phyloP scores from a whole-genome alignment of 1,284 basidiomycete genomes.

The Rhodotorula sp. region DNA sequence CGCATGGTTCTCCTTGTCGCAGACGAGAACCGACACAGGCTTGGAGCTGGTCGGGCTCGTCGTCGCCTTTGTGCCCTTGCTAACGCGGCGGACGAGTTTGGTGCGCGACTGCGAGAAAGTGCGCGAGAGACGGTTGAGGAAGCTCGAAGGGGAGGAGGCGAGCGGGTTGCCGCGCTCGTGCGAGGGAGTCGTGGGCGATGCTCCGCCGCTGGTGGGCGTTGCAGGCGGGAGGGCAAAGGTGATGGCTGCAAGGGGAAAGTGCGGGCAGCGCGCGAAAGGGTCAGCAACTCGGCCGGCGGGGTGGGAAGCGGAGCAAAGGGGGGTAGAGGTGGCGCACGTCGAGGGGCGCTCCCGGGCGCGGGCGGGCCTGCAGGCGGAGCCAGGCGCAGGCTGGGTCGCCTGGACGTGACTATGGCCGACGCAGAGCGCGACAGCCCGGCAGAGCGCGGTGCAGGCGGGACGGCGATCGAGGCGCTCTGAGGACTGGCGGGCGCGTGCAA shows the following conservation, averaged over 20 bases:
- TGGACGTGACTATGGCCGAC: constrained; percentile 6
- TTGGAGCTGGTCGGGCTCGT: not conserved
- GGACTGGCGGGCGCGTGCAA: not conserved
- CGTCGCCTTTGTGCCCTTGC: constrained; percentile 7
- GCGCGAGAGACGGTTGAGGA: constrained; percentile 27
- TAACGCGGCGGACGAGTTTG: constrained; percentile 27
- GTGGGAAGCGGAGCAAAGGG: not conserved
- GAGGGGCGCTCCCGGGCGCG: not conserved
- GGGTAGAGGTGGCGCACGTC: not conserved
- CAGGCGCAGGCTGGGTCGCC: not conserved
- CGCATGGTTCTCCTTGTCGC: constrained; percentile 11
- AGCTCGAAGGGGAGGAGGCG: constrained; percentile 1
- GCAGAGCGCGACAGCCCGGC: constrained; percentile 2
- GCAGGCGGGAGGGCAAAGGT: constrained; percentile 21
- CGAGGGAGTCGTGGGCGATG: not conserved
- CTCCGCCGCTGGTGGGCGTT: not conserved
- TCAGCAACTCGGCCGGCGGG: no score
- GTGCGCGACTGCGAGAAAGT: constrained; percentile 23
- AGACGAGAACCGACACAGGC: not conserved
- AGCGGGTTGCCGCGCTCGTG: constrained; percentile 5
- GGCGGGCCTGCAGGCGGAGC: not conserved
- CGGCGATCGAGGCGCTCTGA: not conserved
- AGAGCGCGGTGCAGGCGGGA: not conserved
- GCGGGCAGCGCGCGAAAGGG: not conserved
- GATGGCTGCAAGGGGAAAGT: constrained; percentile 7